Conservation (phyloP, 257 asterid genomes). For the Fraxinus quadrangulata region DNA sequence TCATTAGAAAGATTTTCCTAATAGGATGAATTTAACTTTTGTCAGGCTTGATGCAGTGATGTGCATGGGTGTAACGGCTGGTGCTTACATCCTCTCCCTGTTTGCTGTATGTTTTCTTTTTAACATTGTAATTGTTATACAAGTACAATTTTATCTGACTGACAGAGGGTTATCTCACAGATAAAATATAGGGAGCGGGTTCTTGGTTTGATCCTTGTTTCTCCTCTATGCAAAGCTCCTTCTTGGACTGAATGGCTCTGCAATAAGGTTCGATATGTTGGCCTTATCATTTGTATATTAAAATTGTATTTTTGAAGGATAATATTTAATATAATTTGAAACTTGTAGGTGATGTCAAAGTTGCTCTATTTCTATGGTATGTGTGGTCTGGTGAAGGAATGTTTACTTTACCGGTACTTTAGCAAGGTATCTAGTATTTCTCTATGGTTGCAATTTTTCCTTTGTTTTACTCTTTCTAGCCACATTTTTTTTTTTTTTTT, state of each 20-base stretch:
- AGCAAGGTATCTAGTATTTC: slow-evolving; percentile 68
- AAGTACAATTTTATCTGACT: slow-evolving; percentile 9
- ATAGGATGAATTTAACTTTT: slow-evolving; percentile 26
- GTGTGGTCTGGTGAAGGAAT: slow-evolving; percentile 81
- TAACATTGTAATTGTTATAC: slow-evolving; percentile 6
- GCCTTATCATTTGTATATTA: neutral
- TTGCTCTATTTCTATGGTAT: slow-evolving; percentile 81
- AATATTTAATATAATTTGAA: slow-evolving; percentile 17
- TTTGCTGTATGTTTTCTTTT: slow-evolving; percentile 65
- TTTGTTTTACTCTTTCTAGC: neutral
- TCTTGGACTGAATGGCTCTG: slow-evolving; percentile 94
- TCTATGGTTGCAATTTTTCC: neutral
- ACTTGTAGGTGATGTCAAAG: slow-evolving; percentile 78
- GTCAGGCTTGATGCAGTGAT: slow-evolving; percentile 91
- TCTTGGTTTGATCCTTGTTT: slow-evolving; percentile 86
- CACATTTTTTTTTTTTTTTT: neutral
- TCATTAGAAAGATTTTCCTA: slow-evolving; percentile 21
- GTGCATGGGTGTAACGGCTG: slow-evolving; percentile 97
- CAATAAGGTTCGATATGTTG: slow-evolving; percentile 61
- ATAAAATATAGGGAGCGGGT: slow-evolving; percentile 83
- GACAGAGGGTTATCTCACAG: slow-evolving; percentile 39
- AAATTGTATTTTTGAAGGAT: slow-evolving; percentile 8
- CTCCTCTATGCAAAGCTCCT: slow-evolving; percentile 89
- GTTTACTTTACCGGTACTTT: slow-evolving; percentile 74
- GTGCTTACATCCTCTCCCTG: slow-evolving; percentile 84